Percentiles rank a stretch among this genome's conserved stretches.
Conservation (phyloP, 2,329 filamentous ascomycete species). For the Atkinsonella hypoxylon region DNA sequence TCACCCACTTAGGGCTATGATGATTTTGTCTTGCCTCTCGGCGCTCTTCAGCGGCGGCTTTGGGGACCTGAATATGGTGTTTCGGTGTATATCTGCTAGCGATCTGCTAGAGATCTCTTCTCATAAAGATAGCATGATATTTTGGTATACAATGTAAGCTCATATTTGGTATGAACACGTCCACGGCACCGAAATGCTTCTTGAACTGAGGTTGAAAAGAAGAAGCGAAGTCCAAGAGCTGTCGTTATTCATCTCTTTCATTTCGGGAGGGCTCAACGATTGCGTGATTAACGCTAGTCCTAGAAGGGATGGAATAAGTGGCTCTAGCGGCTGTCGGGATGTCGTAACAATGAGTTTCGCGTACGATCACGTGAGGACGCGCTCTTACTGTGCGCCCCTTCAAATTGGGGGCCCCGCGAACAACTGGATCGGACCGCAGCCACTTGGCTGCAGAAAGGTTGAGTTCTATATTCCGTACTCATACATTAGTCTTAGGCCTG, state of each 20-base stretch:
- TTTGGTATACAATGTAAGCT: constrained; percentile 12
- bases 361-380: constrained; percentile 2
- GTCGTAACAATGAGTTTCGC: neutral
- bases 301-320: constrained; percentile 6
- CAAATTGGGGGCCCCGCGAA: neutral
- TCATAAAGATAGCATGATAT: constrained; percentile 8
- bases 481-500: neutral
- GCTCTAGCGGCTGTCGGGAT: constrained; percentile 1
- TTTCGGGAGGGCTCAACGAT: constrained; percentile 17
- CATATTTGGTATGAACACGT: constrained; percentile 4
- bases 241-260: constrained; percentile 11
- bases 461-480: neutral
- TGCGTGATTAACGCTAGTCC: constrained; percentile 21
- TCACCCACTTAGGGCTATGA: neutral
- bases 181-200: constrained; percentile 3
- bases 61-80: constrained; percentile 2
- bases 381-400: neutral
- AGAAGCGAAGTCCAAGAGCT: constrained; percentile 7
- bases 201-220: constrained; percentile 11
- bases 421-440: neutral
- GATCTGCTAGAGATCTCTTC: constrained; percentile 1
- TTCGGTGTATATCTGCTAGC: neutral
- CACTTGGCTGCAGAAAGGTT: neutral
- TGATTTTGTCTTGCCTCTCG: neutral
- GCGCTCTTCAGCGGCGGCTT: neutral